Base-by-base conservation (phyloP, 148 eudicot species). In the Chenopodium suecicum region DNA sequence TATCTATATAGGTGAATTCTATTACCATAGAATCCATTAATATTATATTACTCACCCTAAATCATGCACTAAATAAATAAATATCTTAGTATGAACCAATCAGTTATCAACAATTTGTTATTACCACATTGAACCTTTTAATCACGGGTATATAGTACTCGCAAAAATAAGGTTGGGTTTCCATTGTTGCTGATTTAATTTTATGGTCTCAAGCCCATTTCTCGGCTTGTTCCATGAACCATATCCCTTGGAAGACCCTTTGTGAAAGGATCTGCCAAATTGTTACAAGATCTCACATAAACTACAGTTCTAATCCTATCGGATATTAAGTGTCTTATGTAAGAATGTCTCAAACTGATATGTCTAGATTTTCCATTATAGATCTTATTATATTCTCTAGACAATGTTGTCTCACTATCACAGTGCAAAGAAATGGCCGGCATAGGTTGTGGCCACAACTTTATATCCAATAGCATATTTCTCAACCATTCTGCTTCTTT, bases 271-370 rank as follows among this genome's bases (percentile, higher is more conserved):
- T 47, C 32, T 5, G 31, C 60, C 7, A 74, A 47, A 3, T 74
- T 74, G n/a, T 48, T 74, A 74, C 60, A 41, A 23, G 76, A 69
- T 9, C 72, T 27, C 3, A 78, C 73, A 72, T 62, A 78, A 6
- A 63, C 16, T 34, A 78, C 16, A 71, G 70, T 60, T 46, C 78
- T 74, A 74, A 74, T 72, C 64, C 73, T 81, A 4, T 78, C 78
- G 0, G 52, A 69, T 62, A 62, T 71, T 4, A 78, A 64, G 23
- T 72, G 73, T 82, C 70, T 6, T 9, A 25, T 6, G 22, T 75
- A 78, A 63, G 78, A 67, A 72, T 82, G 81, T 34, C 81, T 71
- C n/a, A 77, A 22, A 32, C 85, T 74, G 1, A 83, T 83, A 50
- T 82, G 77, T 77, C 69, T 82, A 41, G 78, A 73, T 62, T 80